A percentile compares a stretch with the other conserved stretches of the same genome.
These are phyloP conservation scores for Protostelium mycophagum DNA, from an alignment of 78 protist species.

Conservation along the genomic window DNA sequence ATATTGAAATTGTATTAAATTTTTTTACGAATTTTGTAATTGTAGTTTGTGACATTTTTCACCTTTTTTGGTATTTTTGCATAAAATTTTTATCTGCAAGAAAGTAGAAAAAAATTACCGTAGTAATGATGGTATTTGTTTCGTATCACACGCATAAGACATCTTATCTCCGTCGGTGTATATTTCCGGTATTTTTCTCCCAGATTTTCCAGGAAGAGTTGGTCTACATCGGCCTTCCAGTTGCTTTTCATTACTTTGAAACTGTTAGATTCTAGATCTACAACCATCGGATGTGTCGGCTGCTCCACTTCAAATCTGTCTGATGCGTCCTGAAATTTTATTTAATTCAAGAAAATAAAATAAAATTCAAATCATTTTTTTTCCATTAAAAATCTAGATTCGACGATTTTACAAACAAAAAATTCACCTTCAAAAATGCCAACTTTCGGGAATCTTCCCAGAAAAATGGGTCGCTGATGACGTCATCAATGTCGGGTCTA, in stretches of 20 bases:
- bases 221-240: not conserved
- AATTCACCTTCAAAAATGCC: not conserved
- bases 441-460: not conserved
- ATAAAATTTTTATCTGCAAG: too few species aligned
- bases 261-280: not conserved
- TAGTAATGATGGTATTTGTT: not conserved
- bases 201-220: not conserved
- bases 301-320: not conserved
- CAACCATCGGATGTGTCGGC: not conserved
- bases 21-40: too few species aligned
- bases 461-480: not conserved
- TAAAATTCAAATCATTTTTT: too few species aligned
- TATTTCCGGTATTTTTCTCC: conserved; percentile 1
- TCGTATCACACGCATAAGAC: not conserved
- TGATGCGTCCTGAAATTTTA: not conserved
- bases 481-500: not conserved
- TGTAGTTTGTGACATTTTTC: too few species aligned
- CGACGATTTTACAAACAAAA: too few species aligned
- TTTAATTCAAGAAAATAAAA: too few species aligned
- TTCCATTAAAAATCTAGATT: too few species aligned
- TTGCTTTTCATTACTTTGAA: not conserved
- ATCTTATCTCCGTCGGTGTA: not conserved
- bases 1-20: too few species aligned
- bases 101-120: too few species aligned
- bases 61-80: too few species aligned